Percentiles rank a stretch among this genome's conserved stretches.
phyloP scores from a whole-genome alignment of 2,329 filamentous ascomycete species.

The Thielaviopsis punctulata region DNA sequence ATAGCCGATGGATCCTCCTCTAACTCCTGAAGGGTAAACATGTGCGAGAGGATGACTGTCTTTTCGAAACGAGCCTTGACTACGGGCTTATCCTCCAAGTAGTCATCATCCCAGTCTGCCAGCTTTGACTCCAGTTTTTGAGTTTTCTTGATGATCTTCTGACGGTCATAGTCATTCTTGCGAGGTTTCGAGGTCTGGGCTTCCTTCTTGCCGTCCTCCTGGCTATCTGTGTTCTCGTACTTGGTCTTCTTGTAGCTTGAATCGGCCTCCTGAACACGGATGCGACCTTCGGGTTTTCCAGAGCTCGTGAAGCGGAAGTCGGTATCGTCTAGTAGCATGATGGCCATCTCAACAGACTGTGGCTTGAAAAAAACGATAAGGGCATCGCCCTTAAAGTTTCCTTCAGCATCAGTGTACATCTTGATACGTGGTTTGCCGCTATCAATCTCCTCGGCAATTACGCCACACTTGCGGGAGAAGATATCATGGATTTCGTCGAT shows the following conservation, averaged over 20 bases:
- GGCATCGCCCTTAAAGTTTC: constrained; percentile 83
- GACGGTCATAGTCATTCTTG: constrained; percentile 51
- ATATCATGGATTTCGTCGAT: constrained; percentile 64
- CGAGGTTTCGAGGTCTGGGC: constrained; percentile 19
- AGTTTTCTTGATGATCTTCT: constrained; percentile 80
- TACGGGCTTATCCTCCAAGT: constrained; percentile 28
- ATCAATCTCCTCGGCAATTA: constrained; percentile 89
- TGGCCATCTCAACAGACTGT: constrained; percentile 76
- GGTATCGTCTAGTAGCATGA: constrained; percentile 64
- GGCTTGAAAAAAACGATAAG: constrained; percentile 89
- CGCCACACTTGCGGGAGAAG: constrained; percentile 71
- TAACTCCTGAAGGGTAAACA: constrained; percentile 78
- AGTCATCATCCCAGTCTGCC: constrained; percentile 89
- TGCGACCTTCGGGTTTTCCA: constrained; percentile 42
- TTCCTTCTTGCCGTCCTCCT: constrained; percentile 21
- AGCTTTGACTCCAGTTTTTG: constrained; percentile 84
- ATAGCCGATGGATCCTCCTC: constrained; percentile 70
- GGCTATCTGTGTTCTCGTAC: constrained; percentile 35
- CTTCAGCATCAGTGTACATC: constrained; percentile 68
- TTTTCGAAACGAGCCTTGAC: constrained; percentile 49
- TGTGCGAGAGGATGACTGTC: constrained; percentile 73
- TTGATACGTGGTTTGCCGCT: constrained; percentile 79
- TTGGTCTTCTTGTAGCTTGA: constrained; percentile 80
- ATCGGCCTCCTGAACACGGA: constrained; percentile 72
- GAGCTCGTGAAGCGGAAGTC: constrained; percentile 51